Conservation (phyloP, 345 rosid species). For the Sisymbrium altissimum region DNA sequence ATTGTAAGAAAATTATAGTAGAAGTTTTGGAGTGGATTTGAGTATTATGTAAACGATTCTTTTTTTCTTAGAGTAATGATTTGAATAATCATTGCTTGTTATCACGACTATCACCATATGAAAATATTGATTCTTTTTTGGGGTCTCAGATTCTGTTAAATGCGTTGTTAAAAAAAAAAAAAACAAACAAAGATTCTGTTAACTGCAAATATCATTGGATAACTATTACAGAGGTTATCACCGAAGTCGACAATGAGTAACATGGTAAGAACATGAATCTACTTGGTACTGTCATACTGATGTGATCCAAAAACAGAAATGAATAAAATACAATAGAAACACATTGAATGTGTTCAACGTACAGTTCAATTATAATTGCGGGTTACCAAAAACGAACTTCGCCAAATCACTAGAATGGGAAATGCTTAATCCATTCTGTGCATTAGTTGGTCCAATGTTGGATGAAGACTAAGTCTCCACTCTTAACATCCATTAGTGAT, state of each 20-base stretch:
- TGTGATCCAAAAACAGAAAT: not conserved
- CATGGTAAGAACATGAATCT: not conserved
- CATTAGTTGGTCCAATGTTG: slow-evolving; percentile 10
- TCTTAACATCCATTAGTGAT: not conserved
- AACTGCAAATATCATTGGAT: not conserved
- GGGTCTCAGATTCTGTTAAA: too few species aligned
- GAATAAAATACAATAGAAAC: not conserved
- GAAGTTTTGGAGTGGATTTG: too few species aligned
- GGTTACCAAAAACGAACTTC: not conserved
- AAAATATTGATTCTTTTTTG: too few species aligned
- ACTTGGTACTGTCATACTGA: not conserved
- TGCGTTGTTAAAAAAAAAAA: too few species aligned
- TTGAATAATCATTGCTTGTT: too few species aligned
- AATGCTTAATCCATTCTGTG: not conserved
- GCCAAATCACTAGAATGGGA: not conserved
- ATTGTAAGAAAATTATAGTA: too few species aligned
- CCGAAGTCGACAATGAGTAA: too few species aligned
- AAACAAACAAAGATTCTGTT: too few species aligned
- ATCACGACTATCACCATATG: too few species aligned
- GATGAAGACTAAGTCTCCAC: slow-evolving; percentile 6
- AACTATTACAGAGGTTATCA: not conserved
- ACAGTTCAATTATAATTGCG: slow-evolving; percentile 1
- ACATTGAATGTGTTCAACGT: not conserved
- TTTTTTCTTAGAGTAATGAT: too few species aligned
- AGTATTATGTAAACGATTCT: too few species aligned